Conservation (phyloP, 768 basidiomycete genomes). For the Lactarius deliciosus region DNA sequence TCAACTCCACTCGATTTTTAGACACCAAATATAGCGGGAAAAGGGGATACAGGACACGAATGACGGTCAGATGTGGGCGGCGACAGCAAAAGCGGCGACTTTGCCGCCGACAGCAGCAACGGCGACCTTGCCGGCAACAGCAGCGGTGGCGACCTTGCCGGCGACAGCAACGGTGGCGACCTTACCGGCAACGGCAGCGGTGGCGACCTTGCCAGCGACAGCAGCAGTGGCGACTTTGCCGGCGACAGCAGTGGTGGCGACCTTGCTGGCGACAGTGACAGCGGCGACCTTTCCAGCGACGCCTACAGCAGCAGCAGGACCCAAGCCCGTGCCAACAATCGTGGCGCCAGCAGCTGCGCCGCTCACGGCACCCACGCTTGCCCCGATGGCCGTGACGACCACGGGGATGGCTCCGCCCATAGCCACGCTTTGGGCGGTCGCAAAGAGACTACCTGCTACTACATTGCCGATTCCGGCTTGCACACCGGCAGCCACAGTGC, state of each 20-base stretch:
- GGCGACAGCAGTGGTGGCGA: no score
- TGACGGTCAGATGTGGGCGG: no score
- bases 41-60: not conserved
- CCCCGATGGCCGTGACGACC: not conserved
- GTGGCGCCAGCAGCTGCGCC: not conserved
- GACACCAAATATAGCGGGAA: not conserved
- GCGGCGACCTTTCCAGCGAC: no score
- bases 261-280: no score
- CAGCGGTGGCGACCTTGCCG: no score
- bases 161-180: no score
- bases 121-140: no score
- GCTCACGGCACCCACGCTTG: not conserved
- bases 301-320: not conserved
- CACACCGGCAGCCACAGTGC: not conserved
- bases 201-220: no score
- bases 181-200: no score
- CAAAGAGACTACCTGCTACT: not conserved
- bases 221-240: no score
- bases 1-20: not conserved
- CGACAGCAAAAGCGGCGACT: no score
- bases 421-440: slow-evolving; percentile 9
- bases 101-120: no score
- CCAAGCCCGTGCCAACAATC: not conserved
- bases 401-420: not conserved
- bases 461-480: slow-evolving; percentile 13